Evolutionary conservation across 2,329 filamentous ascomycete genomes (phyloP).

Genomic region (Didymosphaeria variabile): DNA sequence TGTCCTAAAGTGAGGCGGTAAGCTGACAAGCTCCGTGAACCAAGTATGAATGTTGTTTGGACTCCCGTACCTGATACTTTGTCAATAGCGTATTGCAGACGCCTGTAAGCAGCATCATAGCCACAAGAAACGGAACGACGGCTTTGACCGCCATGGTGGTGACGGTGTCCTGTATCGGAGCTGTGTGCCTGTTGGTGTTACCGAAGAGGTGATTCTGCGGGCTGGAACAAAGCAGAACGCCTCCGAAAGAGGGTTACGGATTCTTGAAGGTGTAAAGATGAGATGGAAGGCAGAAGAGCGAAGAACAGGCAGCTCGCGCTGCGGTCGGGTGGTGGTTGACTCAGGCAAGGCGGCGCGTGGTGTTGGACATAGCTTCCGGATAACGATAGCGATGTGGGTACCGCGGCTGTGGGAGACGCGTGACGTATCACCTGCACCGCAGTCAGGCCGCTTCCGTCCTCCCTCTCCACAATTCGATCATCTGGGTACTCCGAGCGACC

Average conservation of each 20-base stretch:
- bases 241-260: conserved; percentile 12
- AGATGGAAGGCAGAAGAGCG: conserved; percentile 15
- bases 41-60: neutral
- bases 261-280: conserved; percentile 13
- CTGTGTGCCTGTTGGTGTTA: conserved; percentile 17
- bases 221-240: conserved; percentile 23
- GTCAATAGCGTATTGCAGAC: conserved; percentile 97
- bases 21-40: conserved; percentile 22
- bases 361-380: conserved; percentile 16
- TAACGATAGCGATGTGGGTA: conserved; percentile 19
- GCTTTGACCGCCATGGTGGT: conserved; percentile 73
- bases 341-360: conserved; percentile 20
- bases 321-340: conserved; percentile 14
- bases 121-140: conserved; percentile 84
- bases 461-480: neutral
- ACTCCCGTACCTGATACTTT: conserved; percentile 81
- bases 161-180: conserved; percentile 12
- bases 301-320: conserved; percentile 30
- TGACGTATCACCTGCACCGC: conserved; percentile 2
- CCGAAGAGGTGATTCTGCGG: conserved; percentile 20
- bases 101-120: conserved; percentile 95
- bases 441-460: neutral
- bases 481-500: neutral
- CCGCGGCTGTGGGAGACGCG: conserved; percentile 12
- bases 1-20: conserved; percentile 69